Evolutionary conservation across 345 rosid species (phyloP).

Genomic region (Clausena lansium): DNA sequence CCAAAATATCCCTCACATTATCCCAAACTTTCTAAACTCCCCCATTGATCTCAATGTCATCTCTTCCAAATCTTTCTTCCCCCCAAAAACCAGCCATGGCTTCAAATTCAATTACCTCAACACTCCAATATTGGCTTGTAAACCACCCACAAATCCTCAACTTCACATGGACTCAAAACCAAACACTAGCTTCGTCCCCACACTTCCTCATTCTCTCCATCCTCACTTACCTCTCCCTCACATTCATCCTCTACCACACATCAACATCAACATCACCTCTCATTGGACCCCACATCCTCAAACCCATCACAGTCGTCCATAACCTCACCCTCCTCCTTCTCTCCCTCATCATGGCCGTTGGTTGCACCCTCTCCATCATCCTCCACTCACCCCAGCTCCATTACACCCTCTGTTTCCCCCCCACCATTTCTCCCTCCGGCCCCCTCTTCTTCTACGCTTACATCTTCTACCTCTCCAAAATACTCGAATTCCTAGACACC

Average conservation of each 20-base stretch:
- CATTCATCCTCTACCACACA: conserved; percentile 42
- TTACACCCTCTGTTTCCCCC: conserved; percentile 51
- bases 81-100: neutral
- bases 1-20: neutral
- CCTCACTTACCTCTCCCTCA: conserved; percentile 49
- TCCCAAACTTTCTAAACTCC: neutral
- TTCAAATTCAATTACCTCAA: conserved; percentile 20
- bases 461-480: conserved; percentile 67
- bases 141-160: conserved; percentile 49
- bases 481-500: conserved; percentile 62
- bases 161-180: conserved; percentile 57
- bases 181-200: conserved; percentile 57
- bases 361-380: conserved; percentile 55
- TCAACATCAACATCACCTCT: neutral
- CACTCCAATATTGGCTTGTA: conserved; percentile 53
- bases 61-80: neutral
- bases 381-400: conserved; percentile 10
- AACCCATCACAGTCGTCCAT: conserved; percentile 73
- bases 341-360: conserved; percentile 69
- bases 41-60: neutral
- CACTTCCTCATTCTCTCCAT: conserved; percentile 47
- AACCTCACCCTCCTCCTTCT: conserved; percentile 58
- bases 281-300: conserved; percentile 42
- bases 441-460: conserved; percentile 76
- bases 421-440: conserved; percentile 35